phyloP scores from a whole-genome alignment of 2,329 filamentous ascomycete species.

The Aspergillus neotritici region DNA sequence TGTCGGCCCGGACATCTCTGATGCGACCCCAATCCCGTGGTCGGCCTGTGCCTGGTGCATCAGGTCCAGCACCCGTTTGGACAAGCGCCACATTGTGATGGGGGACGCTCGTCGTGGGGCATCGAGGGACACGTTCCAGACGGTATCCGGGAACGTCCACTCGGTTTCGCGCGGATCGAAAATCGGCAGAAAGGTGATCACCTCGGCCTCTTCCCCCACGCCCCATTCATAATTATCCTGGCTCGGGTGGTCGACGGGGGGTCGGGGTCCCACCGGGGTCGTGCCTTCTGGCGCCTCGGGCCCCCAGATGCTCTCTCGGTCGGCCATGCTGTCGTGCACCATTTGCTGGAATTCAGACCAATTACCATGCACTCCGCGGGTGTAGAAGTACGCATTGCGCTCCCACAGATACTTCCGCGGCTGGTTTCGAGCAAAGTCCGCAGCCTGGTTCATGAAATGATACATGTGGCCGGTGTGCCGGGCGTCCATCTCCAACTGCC shows the following conservation, averaged over 20 bases:
- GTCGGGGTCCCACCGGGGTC: constrained; percentile 18
- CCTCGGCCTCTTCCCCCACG: constrained; percentile 58
- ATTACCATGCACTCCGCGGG: constrained; percentile 62
- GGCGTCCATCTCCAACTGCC: constrained; percentile 68
- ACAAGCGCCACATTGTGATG: constrained; percentile 65
- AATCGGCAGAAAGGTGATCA: constrained; percentile 72
- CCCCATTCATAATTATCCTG: constrained; percentile 18
- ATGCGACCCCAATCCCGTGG: constrained; percentile 65
- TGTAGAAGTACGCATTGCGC: constrained; percentile 69
- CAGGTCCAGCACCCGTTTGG: constrained; percentile 58
- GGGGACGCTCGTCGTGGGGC: constrained; percentile 63
- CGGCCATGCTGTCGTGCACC: constrained; percentile 42
- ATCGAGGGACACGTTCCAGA: constrained; percentile 59
- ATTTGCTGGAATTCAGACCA: constrained; percentile 67
- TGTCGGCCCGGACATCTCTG: constrained; percentile 71
- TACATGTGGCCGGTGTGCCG: constrained; percentile 62
- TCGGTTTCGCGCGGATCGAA: constrained; percentile 66
- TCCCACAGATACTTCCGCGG: constrained; percentile 72
- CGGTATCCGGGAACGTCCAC: constrained; percentile 66
- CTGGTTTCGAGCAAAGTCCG: constrained; percentile 62
- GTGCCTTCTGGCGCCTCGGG: constrained; percentile 18
- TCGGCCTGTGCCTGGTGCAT: constrained; percentile 68
- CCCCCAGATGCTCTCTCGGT: constrained; percentile 21
- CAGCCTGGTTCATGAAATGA: constrained; percentile 65
- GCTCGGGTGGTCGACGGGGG: constrained; percentile 13